Evolutionary conservation across 805 yeast species (phyloP).

Genomic region (Starmerella apis): DNA sequence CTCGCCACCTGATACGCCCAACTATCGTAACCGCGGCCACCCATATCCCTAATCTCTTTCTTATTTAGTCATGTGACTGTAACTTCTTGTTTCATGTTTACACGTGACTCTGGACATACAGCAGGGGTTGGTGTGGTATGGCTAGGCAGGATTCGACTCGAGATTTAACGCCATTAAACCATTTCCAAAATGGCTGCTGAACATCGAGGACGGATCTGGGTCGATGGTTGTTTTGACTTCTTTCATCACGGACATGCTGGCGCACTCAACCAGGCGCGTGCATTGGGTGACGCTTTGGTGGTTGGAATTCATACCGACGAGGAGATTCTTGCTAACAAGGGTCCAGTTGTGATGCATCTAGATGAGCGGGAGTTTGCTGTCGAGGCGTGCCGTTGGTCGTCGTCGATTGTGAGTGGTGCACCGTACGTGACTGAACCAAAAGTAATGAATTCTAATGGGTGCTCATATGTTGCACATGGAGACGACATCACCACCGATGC

Average conservation of each 20-base stretch:
- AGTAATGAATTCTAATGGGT: constrained; percentile 61
- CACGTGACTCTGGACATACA: no score
- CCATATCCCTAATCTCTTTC: no score
- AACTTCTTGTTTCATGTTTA: no score
- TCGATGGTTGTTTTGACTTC: constrained; percentile 97
- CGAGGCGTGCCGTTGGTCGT: constrained; percentile 82
- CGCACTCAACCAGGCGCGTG: constrained; percentile 87
- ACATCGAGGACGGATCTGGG: constrained; percentile 56
- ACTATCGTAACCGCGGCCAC: no score
- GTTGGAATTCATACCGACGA: constrained; percentile 93
- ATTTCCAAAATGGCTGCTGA: not conserved
- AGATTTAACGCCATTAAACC: no score
- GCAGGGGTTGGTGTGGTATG: no score
- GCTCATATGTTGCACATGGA: constrained; percentile 94
- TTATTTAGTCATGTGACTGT: no score
- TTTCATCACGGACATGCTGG: constrained; percentile 97
- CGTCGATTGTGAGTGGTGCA: constrained; percentile 58
- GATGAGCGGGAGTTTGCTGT: constrained; percentile 77
- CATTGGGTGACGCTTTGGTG: constrained; percentile 58
- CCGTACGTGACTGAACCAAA: constrained; percentile 88
- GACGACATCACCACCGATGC: constrained; percentile 97
- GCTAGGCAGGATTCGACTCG: no score
- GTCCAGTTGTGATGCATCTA: constrained; percentile 84
- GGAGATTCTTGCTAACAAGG: constrained; percentile 73
- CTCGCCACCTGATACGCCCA: no score